A percentile compares a stretch with the other conserved stretches of the same genome.
phyloP scores from a whole-genome alignment of 169 alveolate genomes.

The Plasmodium malariae region DNA sequence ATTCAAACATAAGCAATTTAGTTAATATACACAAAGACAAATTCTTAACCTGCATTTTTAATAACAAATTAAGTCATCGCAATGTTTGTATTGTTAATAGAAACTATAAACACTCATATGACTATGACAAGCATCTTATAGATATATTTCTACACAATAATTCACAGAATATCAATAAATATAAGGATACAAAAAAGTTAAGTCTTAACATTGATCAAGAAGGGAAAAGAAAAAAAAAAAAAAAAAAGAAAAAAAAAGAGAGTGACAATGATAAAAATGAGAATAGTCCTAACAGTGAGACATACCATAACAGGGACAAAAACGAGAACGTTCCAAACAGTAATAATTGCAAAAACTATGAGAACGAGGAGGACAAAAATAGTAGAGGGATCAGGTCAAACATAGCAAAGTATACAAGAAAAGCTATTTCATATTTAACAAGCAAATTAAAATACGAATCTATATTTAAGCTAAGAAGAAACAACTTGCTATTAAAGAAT shows the following conservation, averaged over 20 bases:
- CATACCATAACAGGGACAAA: background rate
- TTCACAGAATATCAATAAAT: background rate
- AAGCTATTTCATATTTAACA: background rate
- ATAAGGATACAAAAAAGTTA: background rate
- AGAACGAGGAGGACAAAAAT: too few relatives aligned
- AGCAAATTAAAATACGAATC: constrained; percentile 43
- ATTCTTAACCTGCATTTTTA: constrained; percentile 44
- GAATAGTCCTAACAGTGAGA: background rate
- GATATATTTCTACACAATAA: constrained; percentile 39
- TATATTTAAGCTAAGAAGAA: constrained; percentile 32
- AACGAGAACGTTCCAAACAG: too few relatives aligned
- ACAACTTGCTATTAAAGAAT: constrained; percentile 19
- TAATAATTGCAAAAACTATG: background rate
- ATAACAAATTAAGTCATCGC: constrained; percentile 26
- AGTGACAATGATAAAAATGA: background rate
- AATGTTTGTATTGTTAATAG: constrained; percentile 39
- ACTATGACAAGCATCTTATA: constrained; percentile 35
- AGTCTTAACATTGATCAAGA: background rate
- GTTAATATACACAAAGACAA: constrained; percentile 63
- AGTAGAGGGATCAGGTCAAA: too few relatives aligned
- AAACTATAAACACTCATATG: constrained; percentile 1
- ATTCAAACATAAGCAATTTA: constrained; percentile 24
- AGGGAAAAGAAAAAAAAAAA: background rate
- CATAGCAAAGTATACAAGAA: background rate
- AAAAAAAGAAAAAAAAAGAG: background rate